Base-by-base conservation (phyloP, 331 rosid genomes). In the Malus hybrid region DNA sequence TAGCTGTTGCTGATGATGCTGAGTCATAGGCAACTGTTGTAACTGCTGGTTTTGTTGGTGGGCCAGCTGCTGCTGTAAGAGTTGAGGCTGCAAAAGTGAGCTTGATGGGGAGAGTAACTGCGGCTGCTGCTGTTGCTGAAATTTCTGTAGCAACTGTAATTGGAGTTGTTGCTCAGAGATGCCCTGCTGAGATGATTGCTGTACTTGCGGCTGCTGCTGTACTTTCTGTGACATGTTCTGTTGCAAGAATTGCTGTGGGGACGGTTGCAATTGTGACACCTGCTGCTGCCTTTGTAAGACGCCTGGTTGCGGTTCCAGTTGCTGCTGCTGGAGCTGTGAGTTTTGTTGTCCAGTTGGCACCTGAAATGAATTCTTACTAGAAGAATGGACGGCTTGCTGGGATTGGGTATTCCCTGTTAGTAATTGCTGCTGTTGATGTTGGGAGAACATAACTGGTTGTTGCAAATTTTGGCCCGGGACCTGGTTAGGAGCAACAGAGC, bases 361-460 rank as follows among this genome's bases (percentile, higher is more conserved):
- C 60, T 88, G 93, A 77, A 86, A 81, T 73, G 93, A 71, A 67
- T 67, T 92, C 82, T 90, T 90, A 79, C 56, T 73, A n/a, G 85
- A 70, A 33, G 90, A 64, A 39, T 86, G 91, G 48, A 82, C 83
- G 73, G 79, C 76, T 84, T 83, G 96, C 83, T 87, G 99, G 76
- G 90, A 80, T 69, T 87, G 91, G 77, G 84, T 48, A 84, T 82
- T 86, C 76, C 93, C 83, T 12, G 91, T 75, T 69, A 82, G 87
- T 73, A 86, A 78, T 52, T 91, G 93, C 52, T 87, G 97, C 59
- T 89, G 98, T 84, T 89, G 98, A 84, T 88, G 91, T 82, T 91
- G 97, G 79, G 96, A 60, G 69, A 86, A 93, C 64, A 80, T 60
- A 56, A 78, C 78, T 57, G 91, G 86, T 77, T 85, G 96, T 46